Evolutionary conservation across 441 rosid species (phyloP).

Genomic region (Pelargonium citronellum): DNA sequence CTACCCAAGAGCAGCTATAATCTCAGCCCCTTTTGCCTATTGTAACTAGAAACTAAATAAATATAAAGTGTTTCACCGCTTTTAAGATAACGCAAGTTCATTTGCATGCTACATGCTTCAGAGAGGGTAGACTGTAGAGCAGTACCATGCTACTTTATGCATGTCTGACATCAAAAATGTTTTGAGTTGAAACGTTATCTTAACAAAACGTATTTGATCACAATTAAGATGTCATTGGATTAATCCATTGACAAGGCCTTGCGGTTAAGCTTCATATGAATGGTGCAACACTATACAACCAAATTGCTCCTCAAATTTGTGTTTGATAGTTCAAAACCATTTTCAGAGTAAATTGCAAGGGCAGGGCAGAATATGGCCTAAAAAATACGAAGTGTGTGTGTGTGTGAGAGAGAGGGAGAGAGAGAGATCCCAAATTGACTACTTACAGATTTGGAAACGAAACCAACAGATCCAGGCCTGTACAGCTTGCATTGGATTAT

Average conservation of each 20-base stretch:
- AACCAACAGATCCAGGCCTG: conserved; percentile 96
- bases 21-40: background rate
- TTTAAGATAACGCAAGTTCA: conserved; percentile 8
- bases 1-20: background rate
- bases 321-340: no score
- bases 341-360: no score
- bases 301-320: conserved; percentile 3
- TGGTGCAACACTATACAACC: background rate
- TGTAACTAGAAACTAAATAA: background rate
- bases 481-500: conserved; percentile 82
- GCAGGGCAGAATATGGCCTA: no score
- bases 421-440: conserved; percentile 11
- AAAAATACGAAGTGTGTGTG: background rate
- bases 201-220: background rate
- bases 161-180: background rate
- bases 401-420: conserved; percentile 4
- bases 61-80: background rate
- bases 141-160: background rate
- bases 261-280: background rate
- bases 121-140: background rate
- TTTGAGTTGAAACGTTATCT: background rate
- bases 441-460: conserved; percentile 95
- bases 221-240: background rate
- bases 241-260: background rate
- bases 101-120: background rate